phyloP scores from a whole-genome alignment of 2,329 filamentous ascomycete genomes.

The Aspergillus udagawae region DNA sequence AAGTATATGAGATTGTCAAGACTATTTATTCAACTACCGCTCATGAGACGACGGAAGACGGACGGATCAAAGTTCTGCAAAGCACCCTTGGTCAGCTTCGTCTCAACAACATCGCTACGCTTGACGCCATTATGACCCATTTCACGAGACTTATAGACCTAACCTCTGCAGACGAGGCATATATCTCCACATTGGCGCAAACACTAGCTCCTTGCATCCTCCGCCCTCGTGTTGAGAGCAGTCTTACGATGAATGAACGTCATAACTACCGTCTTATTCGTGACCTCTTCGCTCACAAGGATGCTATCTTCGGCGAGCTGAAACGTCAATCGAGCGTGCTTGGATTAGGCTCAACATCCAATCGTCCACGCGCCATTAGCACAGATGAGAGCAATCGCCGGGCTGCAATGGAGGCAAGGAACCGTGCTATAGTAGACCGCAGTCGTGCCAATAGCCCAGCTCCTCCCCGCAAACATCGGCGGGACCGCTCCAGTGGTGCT shows the following conservation, averaged over 20 bases:
- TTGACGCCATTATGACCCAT: conserved; percentile 96
- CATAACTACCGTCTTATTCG: conserved; percentile 86
- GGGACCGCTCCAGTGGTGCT: conserved; percentile 69
- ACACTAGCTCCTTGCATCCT: conserved; percentile 80
- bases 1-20: conserved; percentile 98
- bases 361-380: conserved; percentile 78
- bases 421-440: conserved; percentile 69
- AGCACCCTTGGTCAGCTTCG: conserved; percentile 92
- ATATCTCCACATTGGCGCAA: conserved; percentile 69
- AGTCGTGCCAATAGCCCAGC: conserved; percentile 70
- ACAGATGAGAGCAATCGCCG: conserved; percentile 94
- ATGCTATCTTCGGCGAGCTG: conserved; percentile 89
- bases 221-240: conserved; percentile 80
- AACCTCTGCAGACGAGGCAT: conserved; percentile 89
- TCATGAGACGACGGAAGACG: conserved; percentile 69
- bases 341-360: conserved; percentile 49
- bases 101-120: conserved; percentile 95
- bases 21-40: conserved; percentile 87
- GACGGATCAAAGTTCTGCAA: conserved; percentile 85
- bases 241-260: conserved; percentile 90
- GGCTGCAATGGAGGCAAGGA: conserved; percentile 89
- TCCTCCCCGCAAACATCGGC: conserved; percentile 57
- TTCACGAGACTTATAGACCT: conserved; percentile 95
- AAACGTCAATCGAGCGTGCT: conserved; percentile 62
- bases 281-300: conserved; percentile 90